A percentile compares a stretch with the other conserved stretches of the same genome.
phyloP scores from a whole-genome alignment of 2,329 filamentous ascomycete species.

The Aspergillus spinulosporus region DNA sequence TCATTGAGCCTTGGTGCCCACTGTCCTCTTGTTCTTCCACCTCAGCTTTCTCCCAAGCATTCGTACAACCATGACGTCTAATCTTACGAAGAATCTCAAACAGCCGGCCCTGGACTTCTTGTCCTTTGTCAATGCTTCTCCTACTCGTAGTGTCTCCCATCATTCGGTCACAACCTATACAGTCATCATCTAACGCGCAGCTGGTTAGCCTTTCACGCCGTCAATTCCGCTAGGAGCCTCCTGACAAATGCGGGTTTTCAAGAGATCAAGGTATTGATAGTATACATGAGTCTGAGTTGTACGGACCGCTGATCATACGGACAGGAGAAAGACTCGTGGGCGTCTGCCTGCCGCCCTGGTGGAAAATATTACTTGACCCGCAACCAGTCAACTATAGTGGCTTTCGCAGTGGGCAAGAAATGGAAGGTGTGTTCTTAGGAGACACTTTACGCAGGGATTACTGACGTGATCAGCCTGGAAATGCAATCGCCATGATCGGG shows the following conservation, averaged over 20 bases:
- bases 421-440: conserved; percentile 64
- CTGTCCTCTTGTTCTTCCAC: background rate
- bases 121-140: conserved; percentile 90
- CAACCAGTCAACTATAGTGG: conserved; percentile 87
- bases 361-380: conserved; percentile 96
- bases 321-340: conserved; percentile 85
- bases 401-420: conserved; percentile 84
- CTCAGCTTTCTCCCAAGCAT: conserved; percentile 16
- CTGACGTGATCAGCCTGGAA: conserved; percentile 61
- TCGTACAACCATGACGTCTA: conserved; percentile 32
- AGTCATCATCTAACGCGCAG: background rate
- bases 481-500: conserved; percentile 87
- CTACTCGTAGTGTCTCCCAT: conserved; percentile 66
- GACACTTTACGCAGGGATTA: conserved; percentile 68
- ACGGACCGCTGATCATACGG: conserved; percentile 1
- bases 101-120: conserved; percentile 75
- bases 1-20: conserved; percentile 4
- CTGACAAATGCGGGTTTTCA: conserved; percentile 82
- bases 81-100: conserved; percentile 28
- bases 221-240: conserved; percentile 72
- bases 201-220: conserved; percentile 82
- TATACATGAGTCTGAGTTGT: background rate
- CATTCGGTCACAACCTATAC: background rate
- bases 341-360: conserved; percentile 73
- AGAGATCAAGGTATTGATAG: conserved; percentile 64